Percentiles rank a stretch among this genome's conserved stretches.
Conservation (phyloP, 192 early-diverging fungal species). For the Cetraspora pellucida region DNA sequence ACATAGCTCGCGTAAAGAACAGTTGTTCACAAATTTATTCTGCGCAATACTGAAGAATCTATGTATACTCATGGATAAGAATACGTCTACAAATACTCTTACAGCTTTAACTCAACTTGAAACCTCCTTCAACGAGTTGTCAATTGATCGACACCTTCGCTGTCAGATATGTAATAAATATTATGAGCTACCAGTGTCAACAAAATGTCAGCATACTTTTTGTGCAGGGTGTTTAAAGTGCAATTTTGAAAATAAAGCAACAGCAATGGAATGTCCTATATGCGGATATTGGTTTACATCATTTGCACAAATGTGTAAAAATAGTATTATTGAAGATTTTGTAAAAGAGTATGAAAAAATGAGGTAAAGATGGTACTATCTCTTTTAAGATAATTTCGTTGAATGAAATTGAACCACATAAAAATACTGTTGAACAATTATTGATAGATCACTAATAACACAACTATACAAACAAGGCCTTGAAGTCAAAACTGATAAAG, state of each 20-base stretch:
- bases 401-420: too few relatives aligned
- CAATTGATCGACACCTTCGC: not conserved
- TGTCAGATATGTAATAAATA: constrained; percentile 21
- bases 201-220: constrained; percentile 32
- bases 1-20: too few relatives aligned
- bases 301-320: not conserved
- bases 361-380: not conserved
- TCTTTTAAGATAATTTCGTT: not conserved
- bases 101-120: too few relatives aligned
- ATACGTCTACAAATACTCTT: too few relatives aligned
- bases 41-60: too few relatives aligned
- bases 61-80: too few relatives aligned
- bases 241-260: not conserved
- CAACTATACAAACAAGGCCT: not conserved
- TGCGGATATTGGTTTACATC: not conserved
- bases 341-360: constrained; percentile 15
- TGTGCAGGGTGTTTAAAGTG: constrained; percentile 3
- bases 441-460: not conserved
- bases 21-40: too few relatives aligned
- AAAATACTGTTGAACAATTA: not conserved
- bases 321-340: constrained; percentile 21
- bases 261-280: not conserved
- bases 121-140: not conserved
- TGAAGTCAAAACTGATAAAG: not conserved
- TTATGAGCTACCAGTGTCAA: constrained; percentile 4